Evolutionary conservation across 2,329 filamentous ascomycete species (phyloP), one percentile per base, ranked within the genome.

Genomic region (Colletotrichum nymphaeae): DNA sequence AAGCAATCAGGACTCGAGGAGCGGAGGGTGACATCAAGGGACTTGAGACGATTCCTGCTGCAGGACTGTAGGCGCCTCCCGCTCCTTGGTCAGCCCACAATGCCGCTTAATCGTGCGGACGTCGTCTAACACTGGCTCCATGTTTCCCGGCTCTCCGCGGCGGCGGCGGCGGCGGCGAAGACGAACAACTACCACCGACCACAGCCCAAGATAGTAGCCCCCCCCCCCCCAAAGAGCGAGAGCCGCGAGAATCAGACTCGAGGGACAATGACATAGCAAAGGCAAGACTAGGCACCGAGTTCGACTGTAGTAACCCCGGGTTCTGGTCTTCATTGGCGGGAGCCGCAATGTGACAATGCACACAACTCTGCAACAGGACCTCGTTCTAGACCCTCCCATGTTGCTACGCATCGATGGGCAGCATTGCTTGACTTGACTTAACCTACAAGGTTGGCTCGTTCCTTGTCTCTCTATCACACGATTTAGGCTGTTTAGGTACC

Each of bases 71-170:
- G 71, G 71, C 71, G 67, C 60, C 62, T 73, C 71, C 67, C 71
- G 71, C 67, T 63, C 63, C 67, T 66, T 58, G 57, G 62, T 73
- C 71, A 73, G 67, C 71, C 67, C 71, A 73, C 35, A 71, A 71
- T 66, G 71, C 71, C 56, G 67, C 71, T 57, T 22, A 46, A 66
- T 71, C 71, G 35, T 71, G 62, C 71, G 67, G 55, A 62, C 22
- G 46, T 66, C 67, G 71, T 62, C 67, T 55, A 71, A 73, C 37
- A 24, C 70, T 73, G 70, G 67, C 67, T 73, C 67, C 70, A 73
- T 70, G 55, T 59, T 64, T 32, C 53, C 58, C 12, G 32, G 8
- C 22, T 42, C 19, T 57, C 30, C 49, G 62, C 12, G 14, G 57
- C 24, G 12, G 7, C 24, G n/a, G 4, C 49, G 26, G 11, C 4